Evolutionary conservation across 2,329 filamentous ascomycete species (phyloP).

Genomic region (Cercospora berteroae): DNA sequence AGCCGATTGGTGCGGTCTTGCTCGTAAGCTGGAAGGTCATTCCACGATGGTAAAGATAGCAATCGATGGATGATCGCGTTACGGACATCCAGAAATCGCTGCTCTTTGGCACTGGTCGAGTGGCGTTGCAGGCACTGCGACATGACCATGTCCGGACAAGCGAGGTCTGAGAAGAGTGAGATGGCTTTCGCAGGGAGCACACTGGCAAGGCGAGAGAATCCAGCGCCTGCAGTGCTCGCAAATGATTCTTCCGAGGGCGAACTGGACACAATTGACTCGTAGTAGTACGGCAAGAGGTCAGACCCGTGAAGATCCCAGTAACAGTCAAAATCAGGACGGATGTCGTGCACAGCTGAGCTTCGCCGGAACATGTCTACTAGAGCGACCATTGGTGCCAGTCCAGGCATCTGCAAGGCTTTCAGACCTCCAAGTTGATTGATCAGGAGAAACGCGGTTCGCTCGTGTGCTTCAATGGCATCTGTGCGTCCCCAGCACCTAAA

Average conservation of each 20-base stretch:
- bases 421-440: not conserved
- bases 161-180: not conserved
- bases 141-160: not conserved
- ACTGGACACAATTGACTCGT: not conserved
- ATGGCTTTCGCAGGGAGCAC: not conserved
- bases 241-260: not conserved
- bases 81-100: not conserved
- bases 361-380: not conserved
- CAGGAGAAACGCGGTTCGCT: not conserved
- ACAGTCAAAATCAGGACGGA: not conserved
- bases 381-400: not conserved
- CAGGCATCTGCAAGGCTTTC: not conserved
- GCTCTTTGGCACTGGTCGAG: not conserved
- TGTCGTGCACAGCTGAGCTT: not conserved
- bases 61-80: not conserved
- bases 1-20: not conserved
- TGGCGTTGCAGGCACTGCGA: not conserved
- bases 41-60: not conserved
- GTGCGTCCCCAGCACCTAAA: not conserved
- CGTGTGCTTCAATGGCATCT: not conserved
- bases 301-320: not conserved
- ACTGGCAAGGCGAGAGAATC: not conserved
- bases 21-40: not conserved
- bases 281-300: not conserved
- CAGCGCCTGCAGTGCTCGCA: not conserved